A percentile compares a stretch with the other conserved stretches of the same genome.
phyloP scores from a whole-genome alignment of 192 early-diverging fungal genomes.

The Mortierella antarctica region DNA sequence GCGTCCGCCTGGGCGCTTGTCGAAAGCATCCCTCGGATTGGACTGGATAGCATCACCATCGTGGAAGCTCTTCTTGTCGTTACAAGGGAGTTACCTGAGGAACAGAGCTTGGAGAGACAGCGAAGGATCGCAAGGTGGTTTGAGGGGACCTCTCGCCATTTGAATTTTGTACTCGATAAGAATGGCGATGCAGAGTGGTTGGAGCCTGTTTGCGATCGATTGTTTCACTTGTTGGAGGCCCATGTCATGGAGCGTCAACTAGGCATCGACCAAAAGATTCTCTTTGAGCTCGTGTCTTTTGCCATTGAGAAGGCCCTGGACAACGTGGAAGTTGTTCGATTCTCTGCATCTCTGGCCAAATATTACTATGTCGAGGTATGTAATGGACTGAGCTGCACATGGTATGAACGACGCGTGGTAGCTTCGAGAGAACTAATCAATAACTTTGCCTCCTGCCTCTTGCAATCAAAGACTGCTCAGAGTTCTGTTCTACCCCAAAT shows the following conservation, averaged over 20 bases:
- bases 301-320: conserved; percentile 51
- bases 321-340: conserved; percentile 54
- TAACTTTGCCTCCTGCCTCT: neutral
- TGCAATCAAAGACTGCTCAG: conserved; percentile 18
- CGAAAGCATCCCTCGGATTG: conserved; percentile 31
- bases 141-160: conserved; percentile 24
- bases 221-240: conserved; percentile 28
- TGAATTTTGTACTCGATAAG: conserved; percentile 32
- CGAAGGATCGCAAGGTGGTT: conserved; percentile 34
- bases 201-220: conserved; percentile 34
- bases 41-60: conserved; percentile 28
- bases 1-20: conserved; percentile 21
- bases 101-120: conserved; percentile 24
- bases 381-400: neutral
- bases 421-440: neutral
- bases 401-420: neutral
- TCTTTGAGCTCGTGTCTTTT: conserved; percentile 50
- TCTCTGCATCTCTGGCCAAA: conserved; percentile 50
- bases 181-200: conserved; percentile 46
- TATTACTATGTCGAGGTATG: conserved; percentile 53
- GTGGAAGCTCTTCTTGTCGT: conserved; percentile 18
- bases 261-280: conserved; percentile 42
- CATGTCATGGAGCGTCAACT: conserved; percentile 43
- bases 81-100: conserved; percentile 14
- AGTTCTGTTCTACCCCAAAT: conserved; percentile 51